phyloP scores from a whole-genome alignment of 441 rosid species.

The Bruguiera hainesii region DNA sequence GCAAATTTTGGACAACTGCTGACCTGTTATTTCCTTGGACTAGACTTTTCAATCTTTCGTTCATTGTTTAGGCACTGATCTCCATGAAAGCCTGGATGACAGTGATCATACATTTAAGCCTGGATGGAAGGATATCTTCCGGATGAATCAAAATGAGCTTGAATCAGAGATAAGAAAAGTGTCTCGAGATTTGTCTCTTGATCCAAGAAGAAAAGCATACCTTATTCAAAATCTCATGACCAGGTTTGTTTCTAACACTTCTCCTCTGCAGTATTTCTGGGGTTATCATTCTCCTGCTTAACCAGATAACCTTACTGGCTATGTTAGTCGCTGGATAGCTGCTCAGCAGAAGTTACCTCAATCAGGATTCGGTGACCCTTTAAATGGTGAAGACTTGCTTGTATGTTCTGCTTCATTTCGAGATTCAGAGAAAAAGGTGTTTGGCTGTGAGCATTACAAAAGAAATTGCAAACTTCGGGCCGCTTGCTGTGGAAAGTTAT shows the following conservation, averaged over 20 bases:
- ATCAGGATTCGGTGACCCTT: conserved; percentile 39
- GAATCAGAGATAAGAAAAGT: conserved; percentile 81
- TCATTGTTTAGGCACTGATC: conserved; percentile 40
- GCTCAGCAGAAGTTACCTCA: conserved; percentile 69
- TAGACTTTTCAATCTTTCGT: conserved; percentile 12
- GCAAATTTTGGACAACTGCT: conserved; percentile 6
- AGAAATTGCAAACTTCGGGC: conserved; percentile 92
- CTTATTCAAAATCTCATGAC: conserved; percentile 82
- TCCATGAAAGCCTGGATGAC: conserved; percentile 58
- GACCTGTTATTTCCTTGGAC: conserved; percentile 11
- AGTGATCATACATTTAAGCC: conserved; percentile 87
- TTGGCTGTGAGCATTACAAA: conserved; percentile 94
- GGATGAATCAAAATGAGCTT: conserved; percentile 93
- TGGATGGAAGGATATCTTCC: conserved; percentile 98
- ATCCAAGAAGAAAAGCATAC: conserved; percentile 78
- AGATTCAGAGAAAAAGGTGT: conserved; percentile 57
- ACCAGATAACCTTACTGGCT: conserved; percentile 19
- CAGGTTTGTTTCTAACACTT: conserved; percentile 36
- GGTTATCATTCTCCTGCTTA: conserved; percentile 7
- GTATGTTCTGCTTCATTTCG: conserved; percentile 69
- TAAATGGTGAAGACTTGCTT: conserved; percentile 47
- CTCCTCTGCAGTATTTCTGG: background rate
- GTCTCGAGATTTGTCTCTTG: conserved; percentile 73
- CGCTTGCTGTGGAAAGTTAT: conserved; percentile 84
- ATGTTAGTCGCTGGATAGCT: conserved; percentile 85